Base-by-base conservation (phyloP, 495 filamentous ascomycete genomes). In the Cladorrhinum samala region DNA sequence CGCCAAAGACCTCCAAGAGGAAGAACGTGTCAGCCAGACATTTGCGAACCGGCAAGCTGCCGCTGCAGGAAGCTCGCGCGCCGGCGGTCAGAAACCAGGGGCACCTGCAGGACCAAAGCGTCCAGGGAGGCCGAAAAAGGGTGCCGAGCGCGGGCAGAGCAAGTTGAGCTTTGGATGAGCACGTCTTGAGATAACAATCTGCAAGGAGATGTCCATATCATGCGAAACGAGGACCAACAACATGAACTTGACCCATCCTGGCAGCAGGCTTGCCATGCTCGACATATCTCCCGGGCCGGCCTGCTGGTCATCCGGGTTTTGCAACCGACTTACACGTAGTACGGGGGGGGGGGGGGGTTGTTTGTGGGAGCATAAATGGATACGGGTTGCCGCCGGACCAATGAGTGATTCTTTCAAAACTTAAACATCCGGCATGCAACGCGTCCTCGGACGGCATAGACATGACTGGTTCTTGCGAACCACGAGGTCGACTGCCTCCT, bases 1-100 rank as follows among this genome's bases (percentile, higher is more conserved):
- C 68, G 93, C 93, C 38, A 90, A 87, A 73, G 83, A 88, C 59
- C 77, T 97, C 23, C 85, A 86, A 57, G 77, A 81, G 66, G 60
- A 76, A 61, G 70, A 75, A 69, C 71, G 70, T 71, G 71, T 66
- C 69, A 72, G 24, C 41, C 62, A 61, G 46, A 58, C 67, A 74
- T 72, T 75, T 60, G 72, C 62, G 50, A 64, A 57, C 49, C 61
- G 61, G 19, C 57, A 63, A 61, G 30, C 65, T 55, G 56, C 61
- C 56, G 46, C 56, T 58, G 59, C 64, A 42, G 55, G 57, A 20
- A 57, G 46, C 47, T 27, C 56, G 18, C 55, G 53, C 43, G 27
- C 54, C 46, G 55, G 62, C 54, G 40, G 47, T 39, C 46, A 65
- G 50, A 65, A 67, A 65, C 58, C 58, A 66, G 58, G 46, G 61